phyloP scores from a whole-genome alignment of 2,329 filamentous ascomycete species.

The Raffaelea deltoideospora region DNA sequence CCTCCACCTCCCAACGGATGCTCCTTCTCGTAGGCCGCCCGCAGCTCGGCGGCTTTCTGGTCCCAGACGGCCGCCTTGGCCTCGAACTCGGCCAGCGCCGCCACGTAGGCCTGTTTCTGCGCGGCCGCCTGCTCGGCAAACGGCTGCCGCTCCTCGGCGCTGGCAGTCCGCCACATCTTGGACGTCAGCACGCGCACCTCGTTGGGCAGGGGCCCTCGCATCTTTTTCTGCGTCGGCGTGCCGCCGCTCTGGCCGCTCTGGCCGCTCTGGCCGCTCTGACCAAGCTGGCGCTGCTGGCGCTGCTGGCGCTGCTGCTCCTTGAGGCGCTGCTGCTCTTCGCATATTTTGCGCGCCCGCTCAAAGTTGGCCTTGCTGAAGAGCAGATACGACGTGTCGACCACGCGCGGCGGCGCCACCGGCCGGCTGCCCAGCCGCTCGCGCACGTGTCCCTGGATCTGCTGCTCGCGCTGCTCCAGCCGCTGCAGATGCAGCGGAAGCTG shows the following conservation, averaged over 20 bases:
- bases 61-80: constrained; percentile 57
- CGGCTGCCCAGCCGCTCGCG: constrained; percentile 53
- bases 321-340: constrained; percentile 49
- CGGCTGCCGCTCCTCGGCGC: constrained; percentile 54
- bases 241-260: constrained; percentile 53
- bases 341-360: constrained; percentile 43
- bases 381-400: constrained; percentile 72
- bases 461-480: constrained; percentile 41
- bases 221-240: too few species aligned
- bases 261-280: too few species aligned
- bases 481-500: constrained; percentile 27
- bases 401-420: constrained; percentile 55
- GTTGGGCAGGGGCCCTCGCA: too few species aligned
- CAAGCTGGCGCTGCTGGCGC: too few species aligned
- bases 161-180: constrained; percentile 76
- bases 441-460: constrained; percentile 35
- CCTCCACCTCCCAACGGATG: too few species aligned
- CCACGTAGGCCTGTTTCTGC: constrained; percentile 51
- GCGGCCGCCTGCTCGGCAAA: constrained; percentile 61
- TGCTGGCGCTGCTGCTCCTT: too few species aligned
- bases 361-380: constrained; percentile 72
- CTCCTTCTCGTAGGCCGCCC: constrained; percentile 34
- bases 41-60: constrained; percentile 39
- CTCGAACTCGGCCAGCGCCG: constrained; percentile 43
- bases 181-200: constrained; percentile 78